Percentiles rank a stretch among this genome's conserved stretches.
These are phyloP conservation scores for Quercus rubra DNA, from an alignment of 306 rosid species.

Conservation along the genomic window DNA sequence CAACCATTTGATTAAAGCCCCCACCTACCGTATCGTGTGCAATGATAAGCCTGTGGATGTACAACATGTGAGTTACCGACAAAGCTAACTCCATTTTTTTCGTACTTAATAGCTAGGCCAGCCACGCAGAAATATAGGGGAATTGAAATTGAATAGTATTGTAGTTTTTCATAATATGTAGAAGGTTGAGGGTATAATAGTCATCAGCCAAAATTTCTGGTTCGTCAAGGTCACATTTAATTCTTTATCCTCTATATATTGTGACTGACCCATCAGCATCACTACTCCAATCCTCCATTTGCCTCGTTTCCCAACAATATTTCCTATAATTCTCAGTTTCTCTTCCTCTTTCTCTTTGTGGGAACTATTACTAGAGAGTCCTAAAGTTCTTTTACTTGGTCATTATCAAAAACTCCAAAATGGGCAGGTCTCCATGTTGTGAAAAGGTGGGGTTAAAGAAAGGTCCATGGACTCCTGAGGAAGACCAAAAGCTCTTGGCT, in stretches of 20 bases:
- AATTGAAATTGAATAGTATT: too few relatives aligned
- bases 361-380: not conserved
- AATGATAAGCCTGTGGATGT: too few relatives aligned
- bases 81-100: too few relatives aligned
- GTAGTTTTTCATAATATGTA: too few relatives aligned
- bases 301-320: not conserved
- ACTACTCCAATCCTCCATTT: not conserved
- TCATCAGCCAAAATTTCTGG: rapidly evolving
- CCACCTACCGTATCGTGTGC: too few relatives aligned
- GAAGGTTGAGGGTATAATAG: too few relatives aligned
- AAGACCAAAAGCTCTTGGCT: constrained; percentile 13
- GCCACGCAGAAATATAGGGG: too few relatives aligned
- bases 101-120: too few relatives aligned
- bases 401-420: not conserved
- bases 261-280: not conserved
- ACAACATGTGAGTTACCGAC: too few relatives aligned
- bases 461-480: constrained; percentile 34
- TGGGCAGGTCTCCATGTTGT: constrained; percentile 29
- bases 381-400: not conserved
- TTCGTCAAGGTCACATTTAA: not conserved
- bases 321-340: not conserved
- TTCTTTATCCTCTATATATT: constrained; percentile 1
- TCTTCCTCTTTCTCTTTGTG: not conserved
- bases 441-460: constrained; percentile 32
- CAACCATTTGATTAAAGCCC: too few relatives aligned